A percentile compares a stretch with the other conserved stretches of the same genome.
Evolutionary conservation across 768 basidiomycete genomes (phyloP).

Genomic region (Leccinellum albellum): DNA sequence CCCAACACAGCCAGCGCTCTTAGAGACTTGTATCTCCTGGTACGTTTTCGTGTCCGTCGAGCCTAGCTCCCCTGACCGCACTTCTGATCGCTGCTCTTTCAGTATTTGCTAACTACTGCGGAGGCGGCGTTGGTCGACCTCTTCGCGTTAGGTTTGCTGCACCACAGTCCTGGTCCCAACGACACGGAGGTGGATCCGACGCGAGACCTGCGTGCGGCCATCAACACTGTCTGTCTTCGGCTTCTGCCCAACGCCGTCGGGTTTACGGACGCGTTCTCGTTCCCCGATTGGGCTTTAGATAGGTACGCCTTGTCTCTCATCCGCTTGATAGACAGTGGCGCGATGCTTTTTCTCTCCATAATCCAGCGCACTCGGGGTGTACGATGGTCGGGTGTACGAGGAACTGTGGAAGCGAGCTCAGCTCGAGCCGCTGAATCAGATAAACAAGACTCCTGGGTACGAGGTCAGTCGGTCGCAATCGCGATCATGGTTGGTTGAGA

Average conservation of each 20-base stretch:
- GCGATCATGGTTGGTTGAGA: not conserved
- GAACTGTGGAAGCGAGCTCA: conserved; percentile 59
- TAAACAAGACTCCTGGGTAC: conserved; percentile 52
- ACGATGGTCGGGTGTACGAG: conserved; percentile 64
- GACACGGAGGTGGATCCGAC: conserved; percentile 37
- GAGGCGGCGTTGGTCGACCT: conserved; percentile 57
- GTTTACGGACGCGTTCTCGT: conserved; percentile 69
- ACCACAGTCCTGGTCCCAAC: conserved; percentile 7
- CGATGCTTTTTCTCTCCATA: not conserved
- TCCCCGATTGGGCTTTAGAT: conserved; percentile 71
- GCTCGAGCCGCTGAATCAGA: conserved; percentile 55
- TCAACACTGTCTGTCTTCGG: conserved; percentile 45
- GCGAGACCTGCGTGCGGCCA: conserved; percentile 45
- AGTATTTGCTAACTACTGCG: conserved; percentile 61
- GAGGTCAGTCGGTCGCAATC: conserved; percentile 33
- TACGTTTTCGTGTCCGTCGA: conserved; percentile 7
- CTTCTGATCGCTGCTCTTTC: not conserved
- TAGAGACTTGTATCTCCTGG: conserved; percentile 26
- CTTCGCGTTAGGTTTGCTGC: conserved; percentile 50
- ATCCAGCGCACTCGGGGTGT: conserved; percentile 56
- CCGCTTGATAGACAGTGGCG: not conserved
- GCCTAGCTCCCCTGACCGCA: not conserved
- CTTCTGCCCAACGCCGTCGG: conserved; percentile 64
- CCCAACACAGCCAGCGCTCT: conserved; percentile 19
- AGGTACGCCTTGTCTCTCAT: conserved; percentile 36